These are phyloP conservation scores for Melaleuca alternifolia DNA, from an alignment of 345 rosid genomes.

Conservation along the genomic window DNA sequence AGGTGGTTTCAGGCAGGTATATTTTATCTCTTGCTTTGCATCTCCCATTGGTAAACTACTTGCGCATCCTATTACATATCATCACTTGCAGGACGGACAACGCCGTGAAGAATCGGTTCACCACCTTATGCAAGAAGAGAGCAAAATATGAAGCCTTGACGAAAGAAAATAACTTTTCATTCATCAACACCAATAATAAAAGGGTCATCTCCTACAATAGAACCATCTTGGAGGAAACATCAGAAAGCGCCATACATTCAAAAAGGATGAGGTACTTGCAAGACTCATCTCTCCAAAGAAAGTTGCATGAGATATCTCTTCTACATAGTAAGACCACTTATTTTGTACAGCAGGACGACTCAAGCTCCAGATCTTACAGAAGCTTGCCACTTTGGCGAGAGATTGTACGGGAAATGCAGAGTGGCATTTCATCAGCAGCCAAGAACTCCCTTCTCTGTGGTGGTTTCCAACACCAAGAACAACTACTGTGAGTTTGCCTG, in stretches of 20 bases:
- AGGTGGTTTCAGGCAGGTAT: conserved; percentile 99
- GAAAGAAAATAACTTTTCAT: conserved; percentile 52
- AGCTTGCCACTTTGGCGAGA: conserved; percentile 28
- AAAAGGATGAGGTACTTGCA: conserved; percentile 56
- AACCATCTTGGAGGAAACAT: conserved; percentile 25
- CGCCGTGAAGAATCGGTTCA: conserved; percentile 96
- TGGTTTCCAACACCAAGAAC: conserved; percentile 40
- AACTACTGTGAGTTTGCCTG: not conserved
- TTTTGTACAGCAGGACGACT: conserved; percentile 40
- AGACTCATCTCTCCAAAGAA: not conserved
- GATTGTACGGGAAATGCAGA: conserved; percentile 37
- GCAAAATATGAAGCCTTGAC: conserved; percentile 88
- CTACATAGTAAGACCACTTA: not conserved
- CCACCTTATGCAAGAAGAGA: conserved; percentile 94
- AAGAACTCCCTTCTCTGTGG: conserved; percentile 55
- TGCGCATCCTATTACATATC: not conserved
- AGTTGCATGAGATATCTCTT: not conserved
- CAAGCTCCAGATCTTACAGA: conserved; percentile 38
- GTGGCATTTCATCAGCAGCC: conserved; percentile 26
- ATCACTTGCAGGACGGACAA: conserved; percentile 72
- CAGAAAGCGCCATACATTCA: conserved; percentile 23
- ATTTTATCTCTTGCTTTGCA: not conserved
- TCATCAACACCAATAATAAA: conserved; percentile 58
- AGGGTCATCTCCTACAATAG: conserved; percentile 44
- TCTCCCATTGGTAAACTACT: not conserved